phyloP scores from a whole-genome alignment of 1,139 yeast genomes.

The Blastobotrys raffinosifermentans region DNA sequence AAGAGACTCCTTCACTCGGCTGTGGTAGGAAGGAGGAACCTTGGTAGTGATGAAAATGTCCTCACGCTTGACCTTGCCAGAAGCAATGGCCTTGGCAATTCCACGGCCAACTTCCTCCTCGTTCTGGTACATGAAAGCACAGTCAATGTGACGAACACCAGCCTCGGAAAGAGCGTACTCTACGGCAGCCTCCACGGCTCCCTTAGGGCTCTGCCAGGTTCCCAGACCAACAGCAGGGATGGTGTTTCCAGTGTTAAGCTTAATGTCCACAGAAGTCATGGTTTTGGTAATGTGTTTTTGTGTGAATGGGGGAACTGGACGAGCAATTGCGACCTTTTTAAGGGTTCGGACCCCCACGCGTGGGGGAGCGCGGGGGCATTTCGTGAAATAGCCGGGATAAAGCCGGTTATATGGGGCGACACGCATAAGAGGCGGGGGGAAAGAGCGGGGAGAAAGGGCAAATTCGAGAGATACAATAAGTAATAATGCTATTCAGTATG shows the following conservation, averaged over 20 bases:
- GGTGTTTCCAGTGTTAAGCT: constrained; percentile 53
- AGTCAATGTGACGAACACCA: constrained; percentile 77
- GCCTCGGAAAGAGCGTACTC: constrained; percentile 51
- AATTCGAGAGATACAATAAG: no score
- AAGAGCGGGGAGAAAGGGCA: no score
- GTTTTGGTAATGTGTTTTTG: no score
- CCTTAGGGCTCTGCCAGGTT: constrained; percentile 64
- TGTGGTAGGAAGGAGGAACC: constrained; percentile 65
- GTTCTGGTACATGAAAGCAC: constrained; percentile 64
- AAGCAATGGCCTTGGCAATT: constrained; percentile 46
- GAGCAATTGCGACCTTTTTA: no score
- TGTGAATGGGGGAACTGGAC: no score
- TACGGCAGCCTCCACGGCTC: constrained; percentile 56
- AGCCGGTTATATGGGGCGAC: no score
- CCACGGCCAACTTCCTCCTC: constrained; percentile 61
- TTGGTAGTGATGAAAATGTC: constrained; percentile 77
- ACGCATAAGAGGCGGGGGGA: no score
- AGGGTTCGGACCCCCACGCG: no score
- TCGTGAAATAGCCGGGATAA: no score
- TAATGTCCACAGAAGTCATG: constrained; percentile 23
- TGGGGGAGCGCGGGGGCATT: no score
- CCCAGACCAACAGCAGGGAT: constrained; percentile 75
- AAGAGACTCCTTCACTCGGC: constrained; percentile 53
- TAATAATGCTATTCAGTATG: no score
- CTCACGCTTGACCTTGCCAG: constrained; percentile 62